phyloP scores from a whole-genome alignment of 345 rosid species.

The Populus pruinosa region DNA sequence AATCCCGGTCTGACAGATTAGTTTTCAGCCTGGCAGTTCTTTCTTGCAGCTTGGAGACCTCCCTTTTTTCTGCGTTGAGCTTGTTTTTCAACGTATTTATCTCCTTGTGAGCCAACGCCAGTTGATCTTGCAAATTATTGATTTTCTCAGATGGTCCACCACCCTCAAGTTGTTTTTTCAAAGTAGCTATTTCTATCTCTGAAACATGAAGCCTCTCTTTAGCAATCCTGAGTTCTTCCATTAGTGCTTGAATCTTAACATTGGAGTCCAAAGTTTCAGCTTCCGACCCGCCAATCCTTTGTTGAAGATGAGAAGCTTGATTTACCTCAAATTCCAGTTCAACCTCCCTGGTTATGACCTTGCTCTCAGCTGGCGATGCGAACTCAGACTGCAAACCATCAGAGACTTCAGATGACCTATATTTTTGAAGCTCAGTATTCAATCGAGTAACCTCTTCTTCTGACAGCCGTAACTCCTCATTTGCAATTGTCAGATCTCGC shows the following conservation, averaged over 20 bases:
- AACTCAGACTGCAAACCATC: background rate
- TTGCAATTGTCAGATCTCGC: conserved; percentile 48
- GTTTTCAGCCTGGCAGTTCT: conserved; percentile 22
- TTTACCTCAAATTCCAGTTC: conserved; percentile 36
- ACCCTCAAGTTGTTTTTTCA: conserved; percentile 27
- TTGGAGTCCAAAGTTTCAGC: conserved; percentile 20
- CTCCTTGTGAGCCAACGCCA: conserved; percentile 25
- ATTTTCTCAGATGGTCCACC: conserved; percentile 6
- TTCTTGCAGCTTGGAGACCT: conserved; percentile 43
- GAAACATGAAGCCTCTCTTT: conserved; percentile 55
- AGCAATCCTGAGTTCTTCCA: conserved; percentile 52
- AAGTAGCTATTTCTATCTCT: conserved; percentile 44
- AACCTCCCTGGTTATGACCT: conserved; percentile 19
- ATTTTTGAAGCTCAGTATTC: conserved; percentile 40
- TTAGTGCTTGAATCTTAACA: conserved; percentile 31
- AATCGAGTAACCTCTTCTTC: conserved; percentile 56
- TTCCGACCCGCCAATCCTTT: conserved; percentile 21
- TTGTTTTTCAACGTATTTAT: conserved; percentile 19
- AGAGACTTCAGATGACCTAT: conserved; percentile 16
- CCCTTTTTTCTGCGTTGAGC: conserved; percentile 38
- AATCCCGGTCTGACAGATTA: conserved; percentile 40
- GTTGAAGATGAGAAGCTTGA: conserved; percentile 28
- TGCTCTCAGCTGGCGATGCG: conserved; percentile 10
- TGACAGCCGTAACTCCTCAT: conserved; percentile 40
- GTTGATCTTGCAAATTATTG: conserved; percentile 27